phyloP scores from a whole-genome alignment of 768 basidiomycete species.

The Lyophyllum decastes region DNA sequence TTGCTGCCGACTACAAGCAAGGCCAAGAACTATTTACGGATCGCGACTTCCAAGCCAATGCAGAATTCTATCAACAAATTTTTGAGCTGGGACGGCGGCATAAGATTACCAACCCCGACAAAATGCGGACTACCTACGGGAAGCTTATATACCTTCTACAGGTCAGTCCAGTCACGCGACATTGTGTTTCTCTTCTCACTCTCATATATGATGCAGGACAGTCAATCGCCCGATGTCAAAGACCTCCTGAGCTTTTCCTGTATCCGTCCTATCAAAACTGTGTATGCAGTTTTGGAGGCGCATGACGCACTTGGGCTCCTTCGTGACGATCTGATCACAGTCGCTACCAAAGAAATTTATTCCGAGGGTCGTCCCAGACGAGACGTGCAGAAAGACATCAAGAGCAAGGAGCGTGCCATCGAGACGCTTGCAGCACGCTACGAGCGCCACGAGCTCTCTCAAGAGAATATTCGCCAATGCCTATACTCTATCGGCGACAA shows the following conservation, averaged over 20 bases:
- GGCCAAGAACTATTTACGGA: slow-evolving; percentile 87
- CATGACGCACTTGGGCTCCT: slow-evolving; percentile 67
- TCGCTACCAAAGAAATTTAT: slow-evolving; percentile 83
- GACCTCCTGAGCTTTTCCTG: slow-evolving; percentile 81
- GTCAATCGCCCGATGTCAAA: slow-evolving; percentile 80
- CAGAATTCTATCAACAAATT: slow-evolving; percentile 75
- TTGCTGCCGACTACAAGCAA: slow-evolving; percentile 84
- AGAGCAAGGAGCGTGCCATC: slow-evolving; percentile 81
- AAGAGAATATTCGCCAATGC: slow-evolving; percentile 74
- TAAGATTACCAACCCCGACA: slow-evolving; percentile 92
- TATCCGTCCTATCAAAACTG: slow-evolving; percentile 76
- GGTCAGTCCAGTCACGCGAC: slow-evolving; percentile 37
- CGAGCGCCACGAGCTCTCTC: slow-evolving; percentile 54
- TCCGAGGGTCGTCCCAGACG: slow-evolving; percentile 70
- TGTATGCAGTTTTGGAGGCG: slow-evolving; percentile 66
- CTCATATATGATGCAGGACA: slow-evolving; percentile 55
- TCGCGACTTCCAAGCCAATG: slow-evolving; percentile 79
- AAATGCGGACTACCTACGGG: slow-evolving; percentile 88
- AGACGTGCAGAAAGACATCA: slow-evolving; percentile 85
- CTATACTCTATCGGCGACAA: slow-evolving; percentile 90
- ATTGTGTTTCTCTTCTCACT: neutral
- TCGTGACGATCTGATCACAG: slow-evolving; percentile 71
- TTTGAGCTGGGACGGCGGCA: slow-evolving; percentile 85
- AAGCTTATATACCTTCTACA: slow-evolving; percentile 84
- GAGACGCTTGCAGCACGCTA: slow-evolving; percentile 71